A percentile compares a stretch with the other conserved stretches of the same genome.
phyloP scores from a whole-genome alignment of 441 rosid species.

The Biscutella laevigata region DNA sequence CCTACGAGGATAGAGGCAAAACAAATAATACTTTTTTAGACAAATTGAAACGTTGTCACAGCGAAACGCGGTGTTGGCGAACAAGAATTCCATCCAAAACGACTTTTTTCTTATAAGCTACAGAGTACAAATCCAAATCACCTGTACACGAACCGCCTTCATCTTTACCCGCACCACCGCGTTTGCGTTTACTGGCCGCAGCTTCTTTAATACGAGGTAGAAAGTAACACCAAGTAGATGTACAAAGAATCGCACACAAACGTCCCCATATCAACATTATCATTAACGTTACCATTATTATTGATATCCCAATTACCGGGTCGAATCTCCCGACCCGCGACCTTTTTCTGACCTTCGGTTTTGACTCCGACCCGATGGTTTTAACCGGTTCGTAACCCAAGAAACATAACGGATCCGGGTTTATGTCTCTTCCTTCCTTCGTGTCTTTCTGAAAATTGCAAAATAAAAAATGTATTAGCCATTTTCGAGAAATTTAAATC shows the following conservation, averaged over 20 bases:
- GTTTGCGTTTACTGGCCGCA: conserved; percentile 14
- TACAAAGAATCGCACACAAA: conserved; percentile 65
- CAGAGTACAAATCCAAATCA: conserved; percentile 29
- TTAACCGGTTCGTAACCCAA: background rate
- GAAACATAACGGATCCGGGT: conserved; percentile 19
- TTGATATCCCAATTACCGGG: conserved; percentile 43
- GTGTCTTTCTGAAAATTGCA: background rate
- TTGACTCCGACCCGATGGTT: background rate
- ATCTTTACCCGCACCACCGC: background rate
- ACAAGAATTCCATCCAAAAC: conserved; percentile 61
- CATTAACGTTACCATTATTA: conserved; percentile 46
- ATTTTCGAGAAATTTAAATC: too few relatives aligned
- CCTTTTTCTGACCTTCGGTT: conserved; percentile 4
- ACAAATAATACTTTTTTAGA: too few relatives aligned
- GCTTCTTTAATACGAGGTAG: conserved; percentile 27
- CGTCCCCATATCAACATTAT: conserved; percentile 61
- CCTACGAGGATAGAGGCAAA: too few relatives aligned
- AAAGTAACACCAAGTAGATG: conserved; percentile 60
- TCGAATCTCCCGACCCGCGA: conserved; percentile 26
- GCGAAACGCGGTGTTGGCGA: conserved; percentile 17
- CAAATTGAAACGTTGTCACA: background rate
- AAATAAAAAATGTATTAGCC: too few relatives aligned
- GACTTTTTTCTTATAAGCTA: conserved; percentile 55
- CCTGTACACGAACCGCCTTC: background rate
- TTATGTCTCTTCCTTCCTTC: conserved; percentile 9